A percentile compares a stretch with the other conserved stretches of the same genome.
Evolutionary conservation across 805 yeast species (phyloP).

Genomic region (Ogataea paraovalis): DNA sequence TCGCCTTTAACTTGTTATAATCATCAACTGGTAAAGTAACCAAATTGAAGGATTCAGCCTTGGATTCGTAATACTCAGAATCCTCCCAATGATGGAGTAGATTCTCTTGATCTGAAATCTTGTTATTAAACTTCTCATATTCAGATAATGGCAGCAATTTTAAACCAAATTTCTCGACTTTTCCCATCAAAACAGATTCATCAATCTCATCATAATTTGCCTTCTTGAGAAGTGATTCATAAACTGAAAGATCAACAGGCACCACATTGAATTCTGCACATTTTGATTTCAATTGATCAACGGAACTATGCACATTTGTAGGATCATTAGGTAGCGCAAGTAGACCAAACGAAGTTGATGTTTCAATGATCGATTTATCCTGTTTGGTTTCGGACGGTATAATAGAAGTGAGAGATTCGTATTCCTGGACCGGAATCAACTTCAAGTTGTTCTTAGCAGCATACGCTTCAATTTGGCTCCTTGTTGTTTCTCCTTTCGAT

Average conservation of each 20-base stretch:
- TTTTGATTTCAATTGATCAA: slow-evolving; percentile 11
- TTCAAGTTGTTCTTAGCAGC: slow-evolving; percentile 25
- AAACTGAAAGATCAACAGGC: slow-evolving; percentile 16
- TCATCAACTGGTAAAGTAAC: slow-evolving; percentile 4
- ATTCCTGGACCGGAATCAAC: slow-evolving; percentile 10
- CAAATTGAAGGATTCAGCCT: slow-evolving; percentile 2
- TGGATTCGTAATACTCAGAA: background rate
- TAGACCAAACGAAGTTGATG: slow-evolving; percentile 23
- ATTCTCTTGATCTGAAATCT: background rate
- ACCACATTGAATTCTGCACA: slow-evolving; percentile 18
- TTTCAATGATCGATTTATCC: slow-evolving; percentile 19
- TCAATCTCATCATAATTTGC: slow-evolving; percentile 19
- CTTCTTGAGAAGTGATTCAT: slow-evolving; percentile 20
- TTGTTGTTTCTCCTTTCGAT: background rate
- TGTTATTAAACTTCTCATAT: background rate
- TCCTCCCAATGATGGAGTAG: background rate
- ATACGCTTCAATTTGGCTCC: slow-evolving; percentile 27
- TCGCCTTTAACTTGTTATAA: slow-evolving; percentile 13
- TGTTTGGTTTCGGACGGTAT: slow-evolving; percentile 1
- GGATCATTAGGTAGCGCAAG: slow-evolving; percentile 26
- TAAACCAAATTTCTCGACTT: slow-evolving; percentile 17
- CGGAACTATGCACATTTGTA: slow-evolving; percentile 8
- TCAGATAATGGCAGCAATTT: slow-evolving; percentile 12
- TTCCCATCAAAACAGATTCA: slow-evolving; percentile 13
- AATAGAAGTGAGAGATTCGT: background rate